Percentiles rank a stretch among this genome's conserved stretches.
Conservation (phyloP, 495 filamentous ascomycete genomes). For the Hypoxylon fuscum region DNA sequence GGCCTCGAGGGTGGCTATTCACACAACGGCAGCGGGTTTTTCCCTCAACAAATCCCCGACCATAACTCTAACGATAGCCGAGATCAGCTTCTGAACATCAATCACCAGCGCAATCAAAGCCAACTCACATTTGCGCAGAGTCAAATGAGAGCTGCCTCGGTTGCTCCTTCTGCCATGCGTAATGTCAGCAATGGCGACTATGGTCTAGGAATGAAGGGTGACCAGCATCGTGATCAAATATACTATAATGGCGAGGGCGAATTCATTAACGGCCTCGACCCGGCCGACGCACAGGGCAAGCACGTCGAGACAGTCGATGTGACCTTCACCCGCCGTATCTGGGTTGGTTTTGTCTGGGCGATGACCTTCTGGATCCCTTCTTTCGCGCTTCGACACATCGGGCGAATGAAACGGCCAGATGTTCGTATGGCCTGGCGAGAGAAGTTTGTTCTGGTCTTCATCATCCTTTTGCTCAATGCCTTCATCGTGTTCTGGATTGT, state of each 20-base stretch:
- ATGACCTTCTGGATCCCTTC: conserved; percentile 97
- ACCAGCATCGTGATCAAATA: conserved; percentile 74
- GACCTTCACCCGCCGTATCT: conserved; percentile 70
- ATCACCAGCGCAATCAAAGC: conserved; percentile 64
- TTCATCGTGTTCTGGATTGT: conserved; percentile 93
- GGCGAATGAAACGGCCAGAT: conserved; percentile 97
- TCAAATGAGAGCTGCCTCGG: conserved; percentile 68
- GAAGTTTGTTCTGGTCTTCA: conserved; percentile 81
- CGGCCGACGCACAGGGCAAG: conserved; percentile 78
- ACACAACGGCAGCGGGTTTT: conserved; percentile 72
- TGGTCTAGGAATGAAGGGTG: conserved; percentile 85
- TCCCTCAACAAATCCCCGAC: conserved; percentile 68
- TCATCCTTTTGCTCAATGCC: conserved; percentile 87
- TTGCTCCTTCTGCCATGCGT: conserved; percentile 75
- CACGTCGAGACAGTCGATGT: conserved; percentile 76
- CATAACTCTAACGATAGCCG: conserved; percentile 70
- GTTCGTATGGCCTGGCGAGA: conserved; percentile 97
- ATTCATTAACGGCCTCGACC: conserved; percentile 67
- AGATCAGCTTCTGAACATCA: conserved; percentile 68
- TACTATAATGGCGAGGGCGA: conserved; percentile 73
- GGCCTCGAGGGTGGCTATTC: conserved; percentile 73
- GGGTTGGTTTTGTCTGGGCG: conserved; percentile 84
- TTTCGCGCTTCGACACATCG: conserved; percentile 77
- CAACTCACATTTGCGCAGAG: conserved; percentile 68
- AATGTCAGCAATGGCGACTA: conserved; percentile 79